Conservation (phyloP, 1,284 basidiomycete genomes). For the Apiotrichum porosum region DNA sequence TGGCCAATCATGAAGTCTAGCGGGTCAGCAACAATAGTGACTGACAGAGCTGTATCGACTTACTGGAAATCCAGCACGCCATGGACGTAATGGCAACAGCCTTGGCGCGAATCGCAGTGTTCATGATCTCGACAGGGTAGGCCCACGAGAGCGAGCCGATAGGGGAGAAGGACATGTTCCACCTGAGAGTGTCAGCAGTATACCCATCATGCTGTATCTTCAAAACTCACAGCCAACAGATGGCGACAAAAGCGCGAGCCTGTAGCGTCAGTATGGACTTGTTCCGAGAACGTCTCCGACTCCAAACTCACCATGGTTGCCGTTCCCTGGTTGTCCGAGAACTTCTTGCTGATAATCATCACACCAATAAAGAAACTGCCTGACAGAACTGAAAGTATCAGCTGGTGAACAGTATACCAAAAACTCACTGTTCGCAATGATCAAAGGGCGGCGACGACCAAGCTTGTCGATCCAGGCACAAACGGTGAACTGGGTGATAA, state of each 20-base stretch:
- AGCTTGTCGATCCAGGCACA: constrained; percentile 55
- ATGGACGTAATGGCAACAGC: constrained; percentile 57
- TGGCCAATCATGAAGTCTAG: constrained; percentile 52
- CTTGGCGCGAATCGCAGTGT: constrained; percentile 52
- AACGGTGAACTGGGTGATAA: constrained; percentile 20
- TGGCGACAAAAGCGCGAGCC: constrained; percentile 5
- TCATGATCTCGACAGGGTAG: constrained; percentile 51
- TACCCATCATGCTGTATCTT: too few species aligned
- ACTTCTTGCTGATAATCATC: constrained; percentile 2
- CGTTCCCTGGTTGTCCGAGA: background rate
- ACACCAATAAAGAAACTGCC: constrained; percentile 28
- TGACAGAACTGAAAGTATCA: too few species aligned
- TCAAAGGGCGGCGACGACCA: constrained; percentile 55
- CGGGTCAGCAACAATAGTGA: too few species aligned
- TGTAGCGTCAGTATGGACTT: too few species aligned
- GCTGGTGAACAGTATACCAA: too few species aligned
- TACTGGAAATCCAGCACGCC: constrained; percentile 47
- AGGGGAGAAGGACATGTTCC: constrained; percentile 3
- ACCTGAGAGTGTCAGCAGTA: too few species aligned
- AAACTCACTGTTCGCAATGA: constrained; percentile 56
- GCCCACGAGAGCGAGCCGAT: constrained; percentile 19
- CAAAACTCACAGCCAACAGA: constrained; percentile 31
- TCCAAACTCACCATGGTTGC: too few species aligned
- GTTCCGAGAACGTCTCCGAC: too few species aligned
- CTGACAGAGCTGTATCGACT: too few species aligned